Conservation (phyloP, 1,284 basidiomycete genomes). For the Takashimella tepidaria region DNA sequence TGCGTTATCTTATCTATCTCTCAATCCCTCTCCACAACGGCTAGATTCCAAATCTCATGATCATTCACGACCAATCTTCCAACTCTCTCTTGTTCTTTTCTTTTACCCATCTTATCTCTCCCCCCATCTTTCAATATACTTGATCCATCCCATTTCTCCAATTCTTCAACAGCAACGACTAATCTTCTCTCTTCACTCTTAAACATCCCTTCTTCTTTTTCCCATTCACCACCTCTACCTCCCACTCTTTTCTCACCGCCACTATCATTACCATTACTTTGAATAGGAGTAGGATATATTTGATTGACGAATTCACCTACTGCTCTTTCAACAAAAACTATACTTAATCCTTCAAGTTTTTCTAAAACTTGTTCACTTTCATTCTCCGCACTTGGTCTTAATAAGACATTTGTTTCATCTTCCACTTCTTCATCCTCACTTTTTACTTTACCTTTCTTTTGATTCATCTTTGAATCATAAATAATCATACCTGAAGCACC, state of each 20-base stretch:
- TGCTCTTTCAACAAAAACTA: slow-evolving; percentile 28
- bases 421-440: slow-evolving; percentile 5
- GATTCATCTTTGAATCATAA: slow-evolving; percentile 46
- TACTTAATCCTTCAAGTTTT: slow-evolving; percentile 19
- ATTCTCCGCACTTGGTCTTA: slow-evolving; percentile 35
- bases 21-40: slow-evolving; percentile 8
- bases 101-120: slow-evolving; percentile 2
- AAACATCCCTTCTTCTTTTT: not conserved
- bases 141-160: not conserved
- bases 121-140: not conserved
- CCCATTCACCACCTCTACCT: slow-evolving; percentile 3
- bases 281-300: no score
- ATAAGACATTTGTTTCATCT: slow-evolving; percentile 10
- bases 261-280: slow-evolving; percentile 6
- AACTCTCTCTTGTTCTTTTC: slow-evolving; percentile 4
- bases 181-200: not conserved
- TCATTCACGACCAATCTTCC: slow-evolving; percentile 23
- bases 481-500: slow-evolving; percentile 70
- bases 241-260: slow-evolving; percentile 6
- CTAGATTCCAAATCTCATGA: slow-evolving; percentile 27
- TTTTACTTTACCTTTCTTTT: not conserved
- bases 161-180: not conserved
- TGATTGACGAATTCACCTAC: slow-evolving; percentile 18
- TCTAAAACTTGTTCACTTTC: slow-evolving; percentile 8
- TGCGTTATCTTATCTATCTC: no score